These are phyloP conservation scores for Saccharum hybrid DNA, from an alignment of 202 grass and related monocot species.

Conservation along the genomic window DNA sequence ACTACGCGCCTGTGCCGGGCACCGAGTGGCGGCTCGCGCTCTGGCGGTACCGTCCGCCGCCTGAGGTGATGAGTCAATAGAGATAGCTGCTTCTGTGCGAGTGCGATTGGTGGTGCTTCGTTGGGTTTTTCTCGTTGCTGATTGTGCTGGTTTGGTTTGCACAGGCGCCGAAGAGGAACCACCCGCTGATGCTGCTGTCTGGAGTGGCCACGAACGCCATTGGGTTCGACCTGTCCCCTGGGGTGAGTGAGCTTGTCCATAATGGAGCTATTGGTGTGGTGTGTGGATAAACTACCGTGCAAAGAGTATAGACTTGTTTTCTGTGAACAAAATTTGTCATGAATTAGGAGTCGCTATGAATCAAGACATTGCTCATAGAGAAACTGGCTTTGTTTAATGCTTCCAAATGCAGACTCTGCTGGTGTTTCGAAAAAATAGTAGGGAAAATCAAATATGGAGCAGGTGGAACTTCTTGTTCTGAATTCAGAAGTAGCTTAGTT, in stretches of 20 bases:
- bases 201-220: constrained; percentile 91
- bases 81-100: constrained; percentile 2
- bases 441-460: background rate
- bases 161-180: constrained; percentile 90
- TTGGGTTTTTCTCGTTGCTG: constrained; percentile 32
- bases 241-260: constrained; percentile 75
- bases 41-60: constrained; percentile 81
- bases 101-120: background rate
- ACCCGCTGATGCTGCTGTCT: constrained; percentile 91
- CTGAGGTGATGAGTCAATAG: constrained; percentile 54
- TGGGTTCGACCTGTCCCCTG: constrained; percentile 95
- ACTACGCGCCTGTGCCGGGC: constrained; percentile 84
- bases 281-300: background rate
- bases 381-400: background rate
- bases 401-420: background rate
- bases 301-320: background rate
- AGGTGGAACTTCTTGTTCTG: background rate
- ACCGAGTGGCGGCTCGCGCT: constrained; percentile 92
- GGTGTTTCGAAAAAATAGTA: background rate
- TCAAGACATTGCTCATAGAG: background rate
- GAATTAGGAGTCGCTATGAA: background rate
- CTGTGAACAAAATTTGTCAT: background rate
- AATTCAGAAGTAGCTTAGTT: constrained; percentile 2
- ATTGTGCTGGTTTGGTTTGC: constrained; percentile 17
- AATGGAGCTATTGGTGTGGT: background rate